phyloP scores from a whole-genome alignment of 2,329 filamentous ascomycete genomes.

The Hypoxylon sp. region DNA sequence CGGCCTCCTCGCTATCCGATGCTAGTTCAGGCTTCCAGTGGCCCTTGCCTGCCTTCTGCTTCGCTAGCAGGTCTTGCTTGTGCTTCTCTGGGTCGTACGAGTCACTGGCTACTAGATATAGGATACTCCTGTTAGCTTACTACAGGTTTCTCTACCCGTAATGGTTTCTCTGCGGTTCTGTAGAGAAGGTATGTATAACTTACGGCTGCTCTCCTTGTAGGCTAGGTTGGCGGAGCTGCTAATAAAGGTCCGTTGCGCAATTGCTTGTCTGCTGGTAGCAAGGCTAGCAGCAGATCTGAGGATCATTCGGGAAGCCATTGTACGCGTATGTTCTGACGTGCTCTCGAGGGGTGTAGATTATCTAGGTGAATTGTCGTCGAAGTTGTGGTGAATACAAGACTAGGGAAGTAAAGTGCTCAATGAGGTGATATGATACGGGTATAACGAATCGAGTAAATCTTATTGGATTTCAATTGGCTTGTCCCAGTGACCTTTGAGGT shows the following conservation, averaged over 20 bases:
- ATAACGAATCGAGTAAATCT: constrained; percentile 15
- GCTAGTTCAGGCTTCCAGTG: constrained; percentile 85
- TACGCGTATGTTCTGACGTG: constrained; percentile 16
- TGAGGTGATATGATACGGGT: constrained; percentile 7
- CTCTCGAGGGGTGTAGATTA: constrained; percentile 1
- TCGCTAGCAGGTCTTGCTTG: constrained; percentile 72
- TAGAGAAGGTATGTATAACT: constrained; percentile 8
- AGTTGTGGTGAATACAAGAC: constrained; percentile 4
- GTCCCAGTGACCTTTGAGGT: constrained; percentile 34
- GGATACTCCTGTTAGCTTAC: constrained; percentile 8
- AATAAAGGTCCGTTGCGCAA: constrained; percentile 46
- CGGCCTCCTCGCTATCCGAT: constrained; percentile 81
- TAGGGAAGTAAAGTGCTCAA: constrained; percentile 14
- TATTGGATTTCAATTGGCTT: constrained; percentile 25
- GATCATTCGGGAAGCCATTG: constrained; percentile 53
- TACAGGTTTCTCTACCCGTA: not conserved
- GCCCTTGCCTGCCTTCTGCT: constrained; percentile 76
- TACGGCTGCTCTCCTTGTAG: constrained; percentile 50
- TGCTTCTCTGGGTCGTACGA: constrained; percentile 63
- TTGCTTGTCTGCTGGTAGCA: constrained; percentile 46
- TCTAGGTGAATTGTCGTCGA: constrained; percentile 2
- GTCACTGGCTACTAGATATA: constrained; percentile 19
- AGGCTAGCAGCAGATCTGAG: constrained; percentile 44
- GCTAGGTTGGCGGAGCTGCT: constrained; percentile 43
- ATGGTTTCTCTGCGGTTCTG: not conserved